Conservation (phyloP, 768 basidiomycete genomes). For the Pulveroboletus sp. region DNA sequence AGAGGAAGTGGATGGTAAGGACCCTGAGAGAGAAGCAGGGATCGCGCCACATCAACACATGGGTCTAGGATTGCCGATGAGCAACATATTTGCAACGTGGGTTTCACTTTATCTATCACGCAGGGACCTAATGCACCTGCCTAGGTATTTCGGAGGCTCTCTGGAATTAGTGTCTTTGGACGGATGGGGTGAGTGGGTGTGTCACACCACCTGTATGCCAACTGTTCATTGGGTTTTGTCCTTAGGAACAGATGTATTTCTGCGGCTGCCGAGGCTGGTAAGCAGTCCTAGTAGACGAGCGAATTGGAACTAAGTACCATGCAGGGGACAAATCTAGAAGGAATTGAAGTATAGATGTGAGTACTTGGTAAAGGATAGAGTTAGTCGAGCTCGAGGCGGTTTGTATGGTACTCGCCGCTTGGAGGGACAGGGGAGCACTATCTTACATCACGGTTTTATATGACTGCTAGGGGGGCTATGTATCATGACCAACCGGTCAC, state of each 20-base stretch:
- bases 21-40: slow-evolving; percentile 41
- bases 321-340: slow-evolving; percentile 82
- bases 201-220: not conserved
- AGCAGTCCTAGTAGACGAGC: slow-evolving; percentile 19
- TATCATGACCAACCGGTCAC: too few relatives aligned
- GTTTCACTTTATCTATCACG: slow-evolving; percentile 18
- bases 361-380: not conserved
- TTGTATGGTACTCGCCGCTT: too few relatives aligned
- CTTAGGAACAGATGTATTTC: slow-evolving; percentile 76
- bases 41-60: slow-evolving; percentile 58
- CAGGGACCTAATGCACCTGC: not conserved
- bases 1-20: slow-evolving; percentile 21
- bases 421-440: too few relatives aligned
- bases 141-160: slow-evolving; percentile 79
- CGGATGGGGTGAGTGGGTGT: slow-evolving; percentile 65
- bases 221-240: slow-evolving; percentile 2
- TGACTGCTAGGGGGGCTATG: too few relatives aligned
- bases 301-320: not conserved
- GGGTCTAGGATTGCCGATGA: slow-evolving; percentile 84
- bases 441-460: too few relatives aligned
- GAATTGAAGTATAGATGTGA: slow-evolving; percentile 59
- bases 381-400: not conserved
- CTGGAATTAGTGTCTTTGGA: slow-evolving; percentile 75
- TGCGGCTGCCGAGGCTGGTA: slow-evolving; percentile 77
- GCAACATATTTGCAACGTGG: slow-evolving; percentile 80